Evolutionary conservation across 2,329 filamentous ascomycete species (phyloP).

Genomic region (Monilinia fructigena): DNA sequence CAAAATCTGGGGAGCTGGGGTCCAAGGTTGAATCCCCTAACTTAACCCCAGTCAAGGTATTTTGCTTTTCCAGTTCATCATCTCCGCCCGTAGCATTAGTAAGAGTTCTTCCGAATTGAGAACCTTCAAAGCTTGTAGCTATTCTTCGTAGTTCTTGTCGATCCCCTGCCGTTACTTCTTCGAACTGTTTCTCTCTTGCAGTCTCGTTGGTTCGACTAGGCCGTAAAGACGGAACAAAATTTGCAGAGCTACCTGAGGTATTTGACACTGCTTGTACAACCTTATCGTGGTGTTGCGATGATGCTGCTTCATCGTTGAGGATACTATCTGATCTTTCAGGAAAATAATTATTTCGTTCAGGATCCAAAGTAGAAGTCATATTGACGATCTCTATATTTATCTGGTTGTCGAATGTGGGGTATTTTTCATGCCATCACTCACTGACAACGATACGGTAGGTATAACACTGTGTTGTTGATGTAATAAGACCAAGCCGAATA

Average conservation of each 20-base stretch:
- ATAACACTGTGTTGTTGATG: not conserved
- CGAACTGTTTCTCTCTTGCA: constrained; percentile 29
- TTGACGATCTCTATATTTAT: not conserved
- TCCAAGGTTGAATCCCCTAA: constrained; percentile 52
- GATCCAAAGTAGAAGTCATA: constrained; percentile 15
- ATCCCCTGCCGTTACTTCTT: constrained; percentile 34
- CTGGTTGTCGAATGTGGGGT: not conserved
- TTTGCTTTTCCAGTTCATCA: constrained; percentile 27
- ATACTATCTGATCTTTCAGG: not conserved
- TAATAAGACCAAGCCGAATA: not conserved
- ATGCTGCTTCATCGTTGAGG: not conserved
- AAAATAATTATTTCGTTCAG: constrained; percentile 9
- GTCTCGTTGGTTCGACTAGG: constrained; percentile 28
- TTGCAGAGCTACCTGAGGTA: constrained; percentile 23
- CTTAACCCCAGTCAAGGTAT: constrained; percentile 43
- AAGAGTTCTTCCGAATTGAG: constrained; percentile 25
- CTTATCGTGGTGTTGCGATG: not conserved
- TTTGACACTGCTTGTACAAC: not conserved
- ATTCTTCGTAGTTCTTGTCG: constrained; percentile 35
- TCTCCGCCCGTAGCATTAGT: not conserved
- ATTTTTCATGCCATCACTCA: not conserved
- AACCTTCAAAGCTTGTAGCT: constrained; percentile 32
- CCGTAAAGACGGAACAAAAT: constrained; percentile 22
- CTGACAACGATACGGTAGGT: not conserved
- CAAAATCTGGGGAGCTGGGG: constrained; percentile 44